These are phyloP conservation scores for Emmonsia crescens DNA, from an alignment of 2,329 filamentous ascomycete genomes.

Conservation along the genomic window DNA sequence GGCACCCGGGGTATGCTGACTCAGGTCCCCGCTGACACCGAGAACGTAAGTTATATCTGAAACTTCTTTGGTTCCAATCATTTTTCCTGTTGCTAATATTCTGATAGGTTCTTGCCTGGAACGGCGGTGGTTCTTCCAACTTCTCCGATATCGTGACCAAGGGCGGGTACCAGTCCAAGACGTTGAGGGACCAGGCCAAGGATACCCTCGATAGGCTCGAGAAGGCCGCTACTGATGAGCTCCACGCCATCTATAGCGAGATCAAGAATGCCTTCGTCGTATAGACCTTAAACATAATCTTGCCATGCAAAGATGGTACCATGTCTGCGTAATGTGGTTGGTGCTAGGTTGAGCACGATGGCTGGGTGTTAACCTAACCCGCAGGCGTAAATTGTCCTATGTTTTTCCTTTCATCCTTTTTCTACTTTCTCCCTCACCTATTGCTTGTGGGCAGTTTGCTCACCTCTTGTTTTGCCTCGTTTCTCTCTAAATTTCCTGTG, in stretches of 20 bases:
- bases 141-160: constrained; percentile 69
- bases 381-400: not conserved
- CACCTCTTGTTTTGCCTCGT: not conserved
- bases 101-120: constrained; percentile 76
- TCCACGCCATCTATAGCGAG: constrained; percentile 39
- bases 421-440: not conserved
- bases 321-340: not conserved
- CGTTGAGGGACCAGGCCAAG: constrained; percentile 29
- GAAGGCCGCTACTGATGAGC: constrained; percentile 30
- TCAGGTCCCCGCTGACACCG: constrained; percentile 75
- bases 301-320: not conserved
- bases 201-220: constrained; percentile 39
- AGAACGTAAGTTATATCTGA: constrained; percentile 50
- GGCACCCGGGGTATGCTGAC: constrained; percentile 67
- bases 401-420: not conserved
- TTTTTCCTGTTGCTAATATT: constrained; percentile 17
- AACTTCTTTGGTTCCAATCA: not conserved
- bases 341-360: not conserved
- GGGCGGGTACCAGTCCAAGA: constrained; percentile 55
- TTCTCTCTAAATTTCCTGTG: not conserved
- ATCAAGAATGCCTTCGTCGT: constrained; percentile 30
- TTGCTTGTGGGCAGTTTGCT: not conserved
- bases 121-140: constrained; percentile 91
- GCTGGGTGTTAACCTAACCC: not conserved
- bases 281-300: constrained; percentile 32